Percentiles rank a stretch among this genome's conserved stretches.
Conservation (phyloP, 2,329 filamentous ascomycete species). For the Alternaria conjuncta region DNA sequence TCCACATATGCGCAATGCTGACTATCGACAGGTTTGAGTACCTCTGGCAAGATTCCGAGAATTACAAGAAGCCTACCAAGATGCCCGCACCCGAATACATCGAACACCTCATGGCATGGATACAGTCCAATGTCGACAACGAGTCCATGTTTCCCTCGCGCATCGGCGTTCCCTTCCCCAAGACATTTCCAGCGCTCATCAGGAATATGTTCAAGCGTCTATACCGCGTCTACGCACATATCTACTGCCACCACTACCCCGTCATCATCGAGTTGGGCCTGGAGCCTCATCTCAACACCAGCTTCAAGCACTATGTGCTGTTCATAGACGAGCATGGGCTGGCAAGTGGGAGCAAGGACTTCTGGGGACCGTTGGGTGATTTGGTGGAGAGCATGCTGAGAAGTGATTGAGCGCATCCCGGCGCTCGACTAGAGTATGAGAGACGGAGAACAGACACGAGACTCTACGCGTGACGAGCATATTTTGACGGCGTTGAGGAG, state of each 20-base stretch:
- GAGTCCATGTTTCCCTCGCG: constrained; percentile 93
- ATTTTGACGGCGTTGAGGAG: constrained; percentile 12
- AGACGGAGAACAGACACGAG: not conserved
- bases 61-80: constrained; percentile 95
- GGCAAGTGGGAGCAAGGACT: constrained; percentile 87
- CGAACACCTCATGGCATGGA: constrained; percentile 96
- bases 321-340: constrained; percentile 97
- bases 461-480: not conserved
- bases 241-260: constrained; percentile 98
- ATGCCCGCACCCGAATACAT: constrained; percentile 98
- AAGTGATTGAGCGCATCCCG: constrained; percentile 65
- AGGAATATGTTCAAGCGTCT: constrained; percentile 99
- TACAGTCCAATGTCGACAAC: constrained; percentile 94
- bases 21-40: constrained; percentile 79
- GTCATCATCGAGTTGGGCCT: constrained; percentile 93
- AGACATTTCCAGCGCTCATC: constrained; percentile 89
- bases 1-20: not conserved
- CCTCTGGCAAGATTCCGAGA: constrained; percentile 95
- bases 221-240: constrained; percentile 96
- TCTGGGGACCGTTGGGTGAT: constrained; percentile 94
- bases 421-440: not conserved
- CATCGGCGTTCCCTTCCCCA: constrained; percentile 92
- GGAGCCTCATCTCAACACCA: constrained; percentile 97
- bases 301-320: constrained; percentile 99
- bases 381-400: constrained; percentile 97